These are phyloP conservation scores for Agarophyton chilense DNA, from an alignment of 23 red algal genomes.

Conservation along the genomic window DNA sequence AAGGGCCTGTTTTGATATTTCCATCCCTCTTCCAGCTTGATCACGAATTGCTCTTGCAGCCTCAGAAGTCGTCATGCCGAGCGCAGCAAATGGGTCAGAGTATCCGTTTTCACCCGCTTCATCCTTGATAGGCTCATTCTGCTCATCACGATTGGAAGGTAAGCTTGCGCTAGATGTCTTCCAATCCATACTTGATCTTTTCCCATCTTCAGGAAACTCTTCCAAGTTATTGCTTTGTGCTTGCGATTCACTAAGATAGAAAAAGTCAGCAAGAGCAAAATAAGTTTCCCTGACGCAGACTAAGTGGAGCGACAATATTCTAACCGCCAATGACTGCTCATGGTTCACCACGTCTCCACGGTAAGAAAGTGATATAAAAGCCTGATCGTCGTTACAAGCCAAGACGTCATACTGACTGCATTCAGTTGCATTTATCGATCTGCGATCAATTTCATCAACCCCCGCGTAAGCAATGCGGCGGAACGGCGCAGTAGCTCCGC, in stretches of 20 bases:
- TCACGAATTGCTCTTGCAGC: slow-evolving; percentile 58
- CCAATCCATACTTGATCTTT: neutral
- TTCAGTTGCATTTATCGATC: neutral
- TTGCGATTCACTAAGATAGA: slow-evolving; percentile 50
- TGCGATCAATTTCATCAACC: neutral
- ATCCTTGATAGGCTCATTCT: neutral
- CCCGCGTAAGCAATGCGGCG: slow-evolving; percentile 63
- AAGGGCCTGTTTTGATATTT: slow-evolving; percentile 61
- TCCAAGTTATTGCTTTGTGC: neutral
- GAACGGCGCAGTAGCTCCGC: slow-evolving; percentile 73
- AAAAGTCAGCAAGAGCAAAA: slow-evolving; percentile 75
- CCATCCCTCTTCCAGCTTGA: slow-evolving; percentile 71
- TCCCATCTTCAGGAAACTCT: neutral
- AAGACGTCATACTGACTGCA: neutral
- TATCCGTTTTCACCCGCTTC: slow-evolving; percentile 27
- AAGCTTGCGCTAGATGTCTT: neutral
- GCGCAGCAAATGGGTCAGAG: slow-evolving; percentile 69
- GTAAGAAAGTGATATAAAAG: slow-evolving; percentile 54
- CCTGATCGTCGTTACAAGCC: neutral
- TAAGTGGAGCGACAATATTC: slow-evolving; percentile 65
- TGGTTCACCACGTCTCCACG: slow-evolving; percentile 46
- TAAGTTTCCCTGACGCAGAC: slow-evolving; percentile 81
- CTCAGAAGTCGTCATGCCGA: slow-evolving; percentile 78
- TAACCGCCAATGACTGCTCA: slow-evolving; percentile 65
- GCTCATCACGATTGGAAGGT: neutral